Base-by-base conservation (phyloP, 108 stramenopile species). In the Skeletonema menzelii region DNA sequence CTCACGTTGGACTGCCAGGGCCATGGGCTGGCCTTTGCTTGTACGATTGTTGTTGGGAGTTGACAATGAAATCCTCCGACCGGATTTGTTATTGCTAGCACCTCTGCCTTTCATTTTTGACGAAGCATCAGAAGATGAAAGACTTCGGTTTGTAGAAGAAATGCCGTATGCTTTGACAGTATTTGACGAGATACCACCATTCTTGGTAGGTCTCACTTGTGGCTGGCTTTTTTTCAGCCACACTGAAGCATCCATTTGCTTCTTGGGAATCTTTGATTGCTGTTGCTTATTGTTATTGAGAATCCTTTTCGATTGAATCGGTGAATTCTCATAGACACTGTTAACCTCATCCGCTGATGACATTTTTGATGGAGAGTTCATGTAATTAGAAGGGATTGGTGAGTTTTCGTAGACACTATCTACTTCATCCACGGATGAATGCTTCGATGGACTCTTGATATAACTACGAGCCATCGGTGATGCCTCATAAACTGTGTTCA, bases 401-500 rank as follows among this genome's bases (percentile, higher is more conserved):
- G 49, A 53, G 2, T 53, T 53, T 1, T 53, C 6, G 22, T 53
- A 53, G 8, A 53, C 22, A 22, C 49, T 53, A 20, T 53, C 49
- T 7, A 53, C 49, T 22, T 53, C 49, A 22, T 53, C 49, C 8
- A 10, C 24, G 49, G 20, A 53, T 22, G 49, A 53, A 20, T 56
- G 56, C 34, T 56, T 56, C 10, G 55, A 56, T 14, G 67, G 31
- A 56, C 53, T 56, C 17, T 37, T 32, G 56, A 67, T 55, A 38
- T 67, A 67, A 53, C 55, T 67, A n/a, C 20, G 20, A 20, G 67
- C 30, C 12, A 67, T 67, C 17, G 67, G 67, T 7, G 53, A 56
- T 56, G 67, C 22, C 34, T 67, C 34, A 37, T 67, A 67, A 3
- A 67, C 34, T 22, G 55, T 30, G 17, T 56, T 56, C 67, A 67